A percentile compares a stretch with the other conserved stretches of the same genome.
Evolutionary conservation across 495 filamentous ascomycete species (phyloP).

Genomic region (Sporormia fimetaria): DNA sequence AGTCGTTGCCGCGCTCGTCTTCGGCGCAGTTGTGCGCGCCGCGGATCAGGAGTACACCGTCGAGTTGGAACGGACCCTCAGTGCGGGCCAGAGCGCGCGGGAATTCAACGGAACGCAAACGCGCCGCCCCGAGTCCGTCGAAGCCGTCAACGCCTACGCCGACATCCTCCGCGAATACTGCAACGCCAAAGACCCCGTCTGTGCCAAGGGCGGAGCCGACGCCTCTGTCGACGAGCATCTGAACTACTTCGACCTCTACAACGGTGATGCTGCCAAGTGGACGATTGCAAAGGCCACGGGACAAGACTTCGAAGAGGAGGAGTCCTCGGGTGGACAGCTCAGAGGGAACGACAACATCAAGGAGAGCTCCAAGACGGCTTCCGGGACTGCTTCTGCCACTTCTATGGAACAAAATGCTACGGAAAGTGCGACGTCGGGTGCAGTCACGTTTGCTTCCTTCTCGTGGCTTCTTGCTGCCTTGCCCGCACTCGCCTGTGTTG

Average conservation of each 20-base stretch:
- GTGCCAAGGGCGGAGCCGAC: constrained; percentile 7
- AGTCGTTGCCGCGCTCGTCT: constrained; percentile 17
- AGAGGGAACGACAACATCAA: no score
- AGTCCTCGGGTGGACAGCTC: no score
- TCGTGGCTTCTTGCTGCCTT: no score
- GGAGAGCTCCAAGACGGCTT: no score
- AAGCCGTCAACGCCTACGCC: constrained; percentile 6
- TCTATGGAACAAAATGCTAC: no score
- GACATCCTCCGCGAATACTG: constrained; percentile 21
- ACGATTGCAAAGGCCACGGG: constrained; percentile 1
- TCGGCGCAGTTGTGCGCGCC: constrained; percentile 13
- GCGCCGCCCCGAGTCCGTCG: constrained; percentile 1
- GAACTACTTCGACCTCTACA: constrained; percentile 20
- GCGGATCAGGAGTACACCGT: constrained; percentile 15
- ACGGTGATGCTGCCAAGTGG: constrained; percentile 13
- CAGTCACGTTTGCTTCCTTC: no score
- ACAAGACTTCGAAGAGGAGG: no score
- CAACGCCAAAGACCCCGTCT: constrained; percentile 16
- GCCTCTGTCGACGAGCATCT: constrained; percentile 5
- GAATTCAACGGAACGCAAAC: constrained; percentile 9
- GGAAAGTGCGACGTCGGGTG: no score
- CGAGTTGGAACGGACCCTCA: no score
- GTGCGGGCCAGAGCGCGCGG: constrained; percentile 9
- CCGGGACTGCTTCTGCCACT: no score
- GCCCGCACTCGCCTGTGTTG: no score